These are phyloP conservation scores for Nectriaceae sp. DNA, from an alignment of 2,329 filamentous ascomycete genomes.

Conservation along the genomic window DNA sequence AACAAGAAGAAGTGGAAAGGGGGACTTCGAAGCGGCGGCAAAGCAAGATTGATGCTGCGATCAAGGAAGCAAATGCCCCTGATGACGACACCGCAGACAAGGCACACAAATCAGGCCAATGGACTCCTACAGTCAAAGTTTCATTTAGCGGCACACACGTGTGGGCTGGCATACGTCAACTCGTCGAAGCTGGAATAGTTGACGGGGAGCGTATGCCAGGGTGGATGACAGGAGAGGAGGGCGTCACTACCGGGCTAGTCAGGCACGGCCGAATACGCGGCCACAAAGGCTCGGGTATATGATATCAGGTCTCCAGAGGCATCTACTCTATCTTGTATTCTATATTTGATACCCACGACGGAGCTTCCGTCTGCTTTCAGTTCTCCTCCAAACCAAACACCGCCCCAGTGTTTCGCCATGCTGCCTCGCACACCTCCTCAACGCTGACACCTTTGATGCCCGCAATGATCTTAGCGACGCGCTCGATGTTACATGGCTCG, in stretches of 20 bases:
- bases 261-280: slow-evolving; percentile 65
- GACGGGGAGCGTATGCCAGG: slow-evolving; percentile 80
- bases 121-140: slow-evolving; percentile 52
- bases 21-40: slow-evolving; percentile 22
- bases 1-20: slow-evolving; percentile 9
- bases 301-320: slow-evolving; percentile 22
- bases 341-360: slow-evolving; percentile 33
- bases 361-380: slow-evolving; percentile 16
- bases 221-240: slow-evolving; percentile 89
- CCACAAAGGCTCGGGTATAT: slow-evolving; percentile 58
- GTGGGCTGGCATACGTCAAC: slow-evolving; percentile 75
- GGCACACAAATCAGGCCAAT: slow-evolving; percentile 28
- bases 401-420: slow-evolving; percentile 77
- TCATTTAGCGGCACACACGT: slow-evolving; percentile 77
- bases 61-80: slow-evolving; percentile 31
- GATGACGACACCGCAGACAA: slow-evolving; percentile 26
- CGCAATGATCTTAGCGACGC: slow-evolving; percentile 87
- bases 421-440: slow-evolving; percentile 82
- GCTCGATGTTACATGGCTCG: slow-evolving; percentile 84
- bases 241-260: slow-evolving; percentile 72
- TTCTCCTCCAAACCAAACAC: slow-evolving; percentile 71
- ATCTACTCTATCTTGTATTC: slow-evolving; percentile 28
- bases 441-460: slow-evolving; percentile 78
- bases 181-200: slow-evolving; percentile 76
- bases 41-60: slow-evolving; percentile 38